These are phyloP conservation scores for Talaromyces islandicus DNA, from an alignment of 2,329 filamentous ascomycete genomes.

Conservation along the genomic window DNA sequence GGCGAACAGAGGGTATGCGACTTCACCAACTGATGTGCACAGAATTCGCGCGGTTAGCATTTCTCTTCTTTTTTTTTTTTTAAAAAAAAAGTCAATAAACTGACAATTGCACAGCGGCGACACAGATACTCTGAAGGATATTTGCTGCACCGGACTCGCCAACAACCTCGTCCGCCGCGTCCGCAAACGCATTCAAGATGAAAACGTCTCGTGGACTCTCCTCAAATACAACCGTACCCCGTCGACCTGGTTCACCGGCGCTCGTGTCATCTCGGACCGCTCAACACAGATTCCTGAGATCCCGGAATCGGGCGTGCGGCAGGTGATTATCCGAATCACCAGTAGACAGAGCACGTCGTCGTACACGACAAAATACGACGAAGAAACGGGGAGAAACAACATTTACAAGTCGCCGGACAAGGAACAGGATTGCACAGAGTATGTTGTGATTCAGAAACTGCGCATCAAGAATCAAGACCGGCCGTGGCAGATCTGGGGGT, in stretches of 20 bases:
- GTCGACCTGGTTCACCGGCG: constrained; percentile 29
- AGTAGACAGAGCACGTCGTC: constrained; percentile 32
- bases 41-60: constrained; percentile 37
- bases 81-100: constrained; percentile 1
- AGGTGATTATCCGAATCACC: constrained; percentile 33
- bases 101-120: constrained; percentile 26
- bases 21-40: constrained; percentile 44
- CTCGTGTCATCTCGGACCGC: constrained; percentile 37
- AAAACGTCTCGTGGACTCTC: constrained; percentile 30
- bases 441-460: constrained; percentile 46
- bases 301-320: constrained; percentile 33
- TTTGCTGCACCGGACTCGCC: constrained; percentile 35
- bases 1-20: constrained; percentile 30
- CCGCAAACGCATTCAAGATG: constrained; percentile 22
- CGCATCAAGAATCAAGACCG: constrained; percentile 35
- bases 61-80: constrained; percentile 7
- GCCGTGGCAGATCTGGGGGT: constrained; percentile 48
- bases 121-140: constrained; percentile 24
- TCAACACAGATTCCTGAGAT: constrained; percentile 35
- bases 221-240: constrained; percentile 32
- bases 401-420: constrained; percentile 16
- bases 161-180: constrained; percentile 29
- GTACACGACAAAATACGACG: neutral
- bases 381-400: neutral
- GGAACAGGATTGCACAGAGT: constrained; percentile 42